Base-by-base conservation (phyloP, 2,329 filamentous ascomycete genomes). In the Didymella keratinophila region DNA sequence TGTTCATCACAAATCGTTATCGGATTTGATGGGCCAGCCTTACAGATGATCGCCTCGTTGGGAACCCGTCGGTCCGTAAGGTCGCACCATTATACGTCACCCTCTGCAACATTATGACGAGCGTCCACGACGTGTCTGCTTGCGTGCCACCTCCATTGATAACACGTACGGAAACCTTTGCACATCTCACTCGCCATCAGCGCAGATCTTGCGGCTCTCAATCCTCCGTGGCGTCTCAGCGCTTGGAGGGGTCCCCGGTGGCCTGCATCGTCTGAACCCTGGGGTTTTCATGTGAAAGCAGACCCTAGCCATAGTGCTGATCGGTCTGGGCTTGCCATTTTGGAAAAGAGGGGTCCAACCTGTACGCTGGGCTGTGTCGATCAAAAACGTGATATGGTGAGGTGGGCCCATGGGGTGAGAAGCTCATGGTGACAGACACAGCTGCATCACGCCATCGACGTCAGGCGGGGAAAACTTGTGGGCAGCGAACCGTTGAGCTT, bases 171-270 rank as follows among this genome's bases (percentile, higher is more conserved):
- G 27, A 18, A 45, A 4, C 10, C 16, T 25, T 34, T 39, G 28
- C 43, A 28, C 16, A 37, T 30, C 23, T 3, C 25, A 54, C 39
- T 54, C 25, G 32, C 45, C 45, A 30, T 37, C 51, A 45, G 6
- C 20, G 52, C 34, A 52, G 47, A 55, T 60, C 56, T 44, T 60
- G 56, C 56, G 56, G 56, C 56, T 60, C 56, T 60, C 41, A 58
- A 44, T 37, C 36, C 42, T 43, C 11, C 23, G 23, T 47, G 51
- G 51, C 46, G 30, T 46, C 30, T 21, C 45, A 37, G 46, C 41
- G 46, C 46, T 28, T 28, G 36, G n/a, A 37, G 32, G 25, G 34
- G 43, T 32, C 27, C 34, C 43, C 43, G 16, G 36, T 21, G 18
- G 30, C 39, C 44, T 58, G 37, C 49, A 52, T 34, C 9, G 48